These are phyloP conservation scores for Kodamaea sp. DNA, from an alignment of 1,139 yeast species.

Conservation along the genomic window DNA sequence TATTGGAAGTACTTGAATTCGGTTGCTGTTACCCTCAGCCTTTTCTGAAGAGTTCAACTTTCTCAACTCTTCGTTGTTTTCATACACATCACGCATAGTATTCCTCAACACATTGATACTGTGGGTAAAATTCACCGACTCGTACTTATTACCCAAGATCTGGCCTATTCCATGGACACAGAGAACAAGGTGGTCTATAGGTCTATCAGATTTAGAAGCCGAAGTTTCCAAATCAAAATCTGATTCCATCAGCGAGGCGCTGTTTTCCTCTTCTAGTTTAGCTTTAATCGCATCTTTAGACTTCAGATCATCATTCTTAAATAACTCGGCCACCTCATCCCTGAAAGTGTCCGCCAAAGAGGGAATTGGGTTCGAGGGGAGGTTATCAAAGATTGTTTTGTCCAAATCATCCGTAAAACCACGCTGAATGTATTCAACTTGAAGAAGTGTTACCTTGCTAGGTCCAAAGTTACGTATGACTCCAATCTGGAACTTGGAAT, in stretches of 20 bases:
- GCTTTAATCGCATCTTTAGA: constrained; percentile 10
- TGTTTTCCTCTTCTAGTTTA: constrained; percentile 15
- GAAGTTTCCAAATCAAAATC: constrained; percentile 50
- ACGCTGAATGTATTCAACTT: constrained; percentile 40
- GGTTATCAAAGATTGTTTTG: constrained; percentile 28
- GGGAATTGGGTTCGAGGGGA: constrained; percentile 33
- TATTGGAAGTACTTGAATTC: constrained; percentile 75
- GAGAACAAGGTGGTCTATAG: constrained; percentile 75
- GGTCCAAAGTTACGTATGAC: constrained; percentile 42
- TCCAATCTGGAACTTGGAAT: constrained; percentile 36
- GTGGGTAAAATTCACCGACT: constrained; percentile 84
- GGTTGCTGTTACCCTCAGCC: constrained; percentile 42
- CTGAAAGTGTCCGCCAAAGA: constrained; percentile 52
- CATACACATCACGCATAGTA: constrained; percentile 59
- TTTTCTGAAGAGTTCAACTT: constrained; percentile 40
- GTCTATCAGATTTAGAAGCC: constrained; percentile 41
- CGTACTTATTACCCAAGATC: constrained; percentile 74
- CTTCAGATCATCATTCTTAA: constrained; percentile 15
- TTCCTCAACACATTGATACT: constrained; percentile 73
- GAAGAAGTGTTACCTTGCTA: constrained; percentile 30
- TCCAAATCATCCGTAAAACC: constrained; percentile 37
- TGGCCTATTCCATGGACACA: constrained; percentile 97
- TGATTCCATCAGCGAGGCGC: constrained; percentile 50
- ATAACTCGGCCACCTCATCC: constrained; percentile 28
- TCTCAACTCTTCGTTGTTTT: constrained; percentile 44